phyloP scores from a whole-genome alignment of 2,329 filamentous ascomycete species.

The Annulohypoxylon truncatum region DNA sequence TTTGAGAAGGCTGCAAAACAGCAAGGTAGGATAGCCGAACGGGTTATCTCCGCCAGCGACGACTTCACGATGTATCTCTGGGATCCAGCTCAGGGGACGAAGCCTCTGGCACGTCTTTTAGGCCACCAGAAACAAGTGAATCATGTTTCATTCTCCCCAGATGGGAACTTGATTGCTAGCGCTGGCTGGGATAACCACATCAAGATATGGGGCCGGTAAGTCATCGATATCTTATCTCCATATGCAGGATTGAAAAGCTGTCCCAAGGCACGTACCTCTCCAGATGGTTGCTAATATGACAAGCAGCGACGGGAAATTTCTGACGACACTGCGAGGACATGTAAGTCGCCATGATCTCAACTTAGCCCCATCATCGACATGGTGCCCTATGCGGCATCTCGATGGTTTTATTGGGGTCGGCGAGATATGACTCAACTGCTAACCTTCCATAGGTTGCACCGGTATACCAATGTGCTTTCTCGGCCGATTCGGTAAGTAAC shows the following conservation, averaged over 20 bases:
- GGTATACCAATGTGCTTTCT: constrained; percentile 94
- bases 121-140: constrained; percentile 98
- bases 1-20: constrained; percentile 88
- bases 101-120: constrained; percentile 87
- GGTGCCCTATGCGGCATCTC: background rate
- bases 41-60: constrained; percentile 89
- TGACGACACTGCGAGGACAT: constrained; percentile 88
- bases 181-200: constrained; percentile 94
- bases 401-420: background rate
- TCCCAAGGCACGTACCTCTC: background rate
- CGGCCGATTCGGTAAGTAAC: constrained; percentile 74
- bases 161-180: constrained; percentile 87
- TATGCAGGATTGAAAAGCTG: background rate
- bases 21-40: constrained; percentile 81
- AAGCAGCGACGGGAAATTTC: constrained; percentile 75
- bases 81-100: constrained; percentile 81
- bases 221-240: constrained; percentile 12
- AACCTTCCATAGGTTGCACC: constrained; percentile 65
- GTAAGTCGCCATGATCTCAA: constrained; percentile 64
- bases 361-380: background rate
- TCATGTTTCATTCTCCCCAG: constrained; percentile 92
- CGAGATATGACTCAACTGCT: constrained; percentile 14
- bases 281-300: constrained; percentile 32
- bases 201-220: constrained; percentile 84
- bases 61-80: constrained; percentile 98